Percentiles rank a stretch among this genome's conserved stretches.
Conservation (phyloP, 306 rosid genomes). For the cucumber (Cucumis sativus) region DNA sequence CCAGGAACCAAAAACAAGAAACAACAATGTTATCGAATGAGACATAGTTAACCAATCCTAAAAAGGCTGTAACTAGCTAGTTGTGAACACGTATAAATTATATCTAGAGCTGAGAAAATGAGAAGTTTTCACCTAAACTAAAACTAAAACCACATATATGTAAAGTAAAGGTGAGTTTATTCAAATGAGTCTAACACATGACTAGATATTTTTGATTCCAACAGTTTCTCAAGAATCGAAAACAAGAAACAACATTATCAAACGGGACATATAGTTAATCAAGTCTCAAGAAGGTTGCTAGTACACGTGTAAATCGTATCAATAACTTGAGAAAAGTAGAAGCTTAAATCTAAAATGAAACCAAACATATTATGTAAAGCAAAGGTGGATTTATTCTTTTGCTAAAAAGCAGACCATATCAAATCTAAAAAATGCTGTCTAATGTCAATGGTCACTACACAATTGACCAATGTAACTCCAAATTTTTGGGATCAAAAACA, state of each 20-base stretch:
- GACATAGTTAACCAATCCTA: background rate
- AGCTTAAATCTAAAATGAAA: background rate
- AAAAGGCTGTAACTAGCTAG: background rate
- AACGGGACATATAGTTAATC: background rate
- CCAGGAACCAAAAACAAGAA: background rate
- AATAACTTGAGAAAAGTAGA: background rate
- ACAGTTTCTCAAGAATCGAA: too few species aligned
- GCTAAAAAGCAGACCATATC: background rate
- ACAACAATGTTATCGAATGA: too few species aligned
- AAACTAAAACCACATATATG: background rate
- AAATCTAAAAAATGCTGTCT: background rate
- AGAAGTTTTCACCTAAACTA: background rate
- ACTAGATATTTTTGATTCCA: too few species aligned
- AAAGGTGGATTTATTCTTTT: background rate
- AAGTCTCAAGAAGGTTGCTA: background rate
- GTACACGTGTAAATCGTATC: background rate
- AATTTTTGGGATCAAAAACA: background rate
- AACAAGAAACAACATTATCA: too few species aligned
- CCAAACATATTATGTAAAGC: background rate
- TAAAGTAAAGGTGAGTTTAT: background rate
- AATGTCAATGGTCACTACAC: slow-evolving; percentile 1
- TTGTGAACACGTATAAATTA: background rate
- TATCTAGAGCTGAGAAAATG: background rate
- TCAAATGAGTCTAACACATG: background rate
- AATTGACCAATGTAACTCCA: slow-evolving; percentile 8